A percentile compares a stretch with the other conserved stretches of the same genome.
phyloP scores from a whole-genome alignment of 305 asterid species.

The Nicotiana rustica region DNA sequence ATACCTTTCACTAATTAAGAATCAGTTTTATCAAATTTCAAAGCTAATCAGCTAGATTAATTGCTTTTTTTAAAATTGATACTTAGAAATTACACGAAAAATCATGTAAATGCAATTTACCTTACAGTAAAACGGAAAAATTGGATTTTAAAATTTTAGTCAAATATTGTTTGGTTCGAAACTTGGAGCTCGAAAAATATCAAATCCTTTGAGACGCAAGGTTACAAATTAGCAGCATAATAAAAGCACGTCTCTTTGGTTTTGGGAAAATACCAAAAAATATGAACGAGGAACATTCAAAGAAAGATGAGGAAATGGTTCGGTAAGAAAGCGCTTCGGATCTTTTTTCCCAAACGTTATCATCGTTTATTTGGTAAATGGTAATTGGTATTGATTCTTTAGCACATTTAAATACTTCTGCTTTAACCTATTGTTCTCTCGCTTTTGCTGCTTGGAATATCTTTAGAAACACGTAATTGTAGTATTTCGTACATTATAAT shows the following conservation, averaged over 20 bases:
- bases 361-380: neutral
- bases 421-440: constrained; percentile 1
- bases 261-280: neutral
- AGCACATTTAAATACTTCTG: neutral
- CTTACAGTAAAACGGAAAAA: neutral
- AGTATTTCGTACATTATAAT: neutral
- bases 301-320: neutral
- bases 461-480: neutral
- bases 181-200: neutral
- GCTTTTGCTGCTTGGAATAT: neutral
- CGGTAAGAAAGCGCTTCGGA: neutral
- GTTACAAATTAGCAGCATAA: neutral
- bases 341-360: neutral
- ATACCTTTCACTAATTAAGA: neutral
- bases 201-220: neutral
- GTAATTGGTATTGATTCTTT: neutral
- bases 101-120: too few relatives aligned
- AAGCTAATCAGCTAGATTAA: too few relatives aligned
- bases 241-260: neutral
- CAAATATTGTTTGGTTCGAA: neutral
- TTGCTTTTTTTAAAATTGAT: too few relatives aligned
- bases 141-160: too few relatives aligned
- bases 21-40: neutral
- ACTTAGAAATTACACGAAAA: too few relatives aligned
- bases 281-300: neutral